phyloP scores from a whole-genome alignment of 495 filamentous ascomycete genomes.

The Schizothecium vesticola region DNA sequence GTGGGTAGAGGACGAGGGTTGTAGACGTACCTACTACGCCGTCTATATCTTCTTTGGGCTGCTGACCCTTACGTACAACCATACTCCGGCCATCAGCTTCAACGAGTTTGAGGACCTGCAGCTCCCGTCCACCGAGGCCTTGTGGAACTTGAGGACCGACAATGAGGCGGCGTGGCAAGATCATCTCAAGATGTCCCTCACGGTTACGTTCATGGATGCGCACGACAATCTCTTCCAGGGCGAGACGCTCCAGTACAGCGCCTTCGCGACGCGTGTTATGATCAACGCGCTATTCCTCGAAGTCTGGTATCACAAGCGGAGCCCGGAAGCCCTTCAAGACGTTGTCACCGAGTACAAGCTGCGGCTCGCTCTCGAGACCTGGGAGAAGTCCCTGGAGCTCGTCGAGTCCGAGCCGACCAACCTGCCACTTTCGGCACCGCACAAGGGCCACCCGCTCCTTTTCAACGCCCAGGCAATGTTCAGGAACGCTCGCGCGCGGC shows the following conservation, averaged over 20 bases:
- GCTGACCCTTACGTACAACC: constrained; percentile 93
- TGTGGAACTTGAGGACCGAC: constrained; percentile 81
- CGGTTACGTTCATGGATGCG: constrained; percentile 83
- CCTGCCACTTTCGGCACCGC: constrained; percentile 86
- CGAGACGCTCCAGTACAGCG: constrained; percentile 86
- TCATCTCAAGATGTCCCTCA: constrained; percentile 59
- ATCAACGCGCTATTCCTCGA: constrained; percentile 98
- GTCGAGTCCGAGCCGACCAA: constrained; percentile 90
- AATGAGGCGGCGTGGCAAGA: constrained; percentile 85
- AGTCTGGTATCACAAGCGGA: constrained; percentile 98
- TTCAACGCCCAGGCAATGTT: constrained; percentile 99
- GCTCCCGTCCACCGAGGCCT: constrained; percentile 85
- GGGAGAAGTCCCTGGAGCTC: constrained; percentile 91
- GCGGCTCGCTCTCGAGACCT: constrained; percentile 89
- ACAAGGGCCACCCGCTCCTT: constrained; percentile 95
- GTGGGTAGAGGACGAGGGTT: constrained; percentile 96
- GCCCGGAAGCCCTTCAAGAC: constrained; percentile 90
- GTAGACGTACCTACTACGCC: constrained; percentile 95
- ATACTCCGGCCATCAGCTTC: constrained; percentile 93
- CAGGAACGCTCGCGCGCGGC: constrained; percentile 84
- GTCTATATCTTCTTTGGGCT: constrained; percentile 99
- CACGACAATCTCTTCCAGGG: constrained; percentile 94
- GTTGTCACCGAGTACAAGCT: constrained; percentile 99
- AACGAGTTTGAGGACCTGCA: constrained; percentile 94
- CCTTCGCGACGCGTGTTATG: constrained; percentile 95